Base-by-base conservation (phyloP, 116 monocot species). In the Iris pallida region DNA sequence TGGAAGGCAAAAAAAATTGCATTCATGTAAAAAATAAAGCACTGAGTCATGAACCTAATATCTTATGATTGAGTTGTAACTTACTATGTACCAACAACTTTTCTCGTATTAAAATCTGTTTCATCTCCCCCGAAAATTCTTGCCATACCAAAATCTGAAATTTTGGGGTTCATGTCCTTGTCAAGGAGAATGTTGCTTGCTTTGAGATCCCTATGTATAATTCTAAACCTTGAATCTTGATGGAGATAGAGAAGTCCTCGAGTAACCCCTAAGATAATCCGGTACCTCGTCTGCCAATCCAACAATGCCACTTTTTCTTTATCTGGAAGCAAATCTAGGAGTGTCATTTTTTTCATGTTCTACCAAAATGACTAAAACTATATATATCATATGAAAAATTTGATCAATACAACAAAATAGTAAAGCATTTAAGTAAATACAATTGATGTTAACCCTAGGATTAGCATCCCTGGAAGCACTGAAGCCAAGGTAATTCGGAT, bases 91-190 rank as follows among this genome's bases (percentile, higher is more conserved):
- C 79, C 83, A 10, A 70, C 72, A 0, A 79, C 68, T 7, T 73
- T 53, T 9, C 64, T 79, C 7, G 83, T 83, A 20, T 42, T 74
- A 18, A 64, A 47, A 61, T 72, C 43, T 15, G 48, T 79, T 2
- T 20, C 47, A 45, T 67, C 73, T 1, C 14, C 42, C 0, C 47
- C 69, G 20, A 85, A 78, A 1, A 85, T 72, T 47, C 66, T 74
- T 5, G 85, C 80, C 20, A 78, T 49, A 14, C 85, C 81, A 64
- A 85, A 85, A 13, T 85, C 85, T 2, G 81, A 81, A 20, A 85
- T 81, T 52, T 85, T 85, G 8, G 85, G 85, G 10, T 80, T 81
- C 81, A 77, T 74, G 2, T 77, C 66, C 6, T 16, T 73, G 49
- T 81, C 85, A 4, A 85, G 20, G 8, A 85, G 42, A 47, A 85